Base-by-base conservation (phyloP, 768 basidiomycete species). In the Hygrocybe coccinea region DNA sequence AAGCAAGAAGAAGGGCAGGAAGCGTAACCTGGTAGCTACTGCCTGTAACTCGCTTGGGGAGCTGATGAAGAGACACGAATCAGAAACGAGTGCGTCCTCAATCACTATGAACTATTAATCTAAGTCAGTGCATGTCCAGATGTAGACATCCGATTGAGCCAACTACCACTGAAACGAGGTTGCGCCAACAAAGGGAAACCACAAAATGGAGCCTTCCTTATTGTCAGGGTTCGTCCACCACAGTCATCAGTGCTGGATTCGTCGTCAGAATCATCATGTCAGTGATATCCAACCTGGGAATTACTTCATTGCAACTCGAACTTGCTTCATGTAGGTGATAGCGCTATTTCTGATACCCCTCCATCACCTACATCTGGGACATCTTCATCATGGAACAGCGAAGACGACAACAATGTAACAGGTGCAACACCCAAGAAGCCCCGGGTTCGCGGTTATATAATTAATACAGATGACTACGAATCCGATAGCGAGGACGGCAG, bases 1-100 rank as follows among this genome's bases (percentile, higher is more conserved):
- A 43, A 82, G 78, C 64, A 89, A 86, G 74, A 80, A 83, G 67
- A 86, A 83, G 65, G 66, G 71, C 22, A 83, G 80, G 62, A 83
- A 76, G 62, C 75, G 77, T 1, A 76, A 69, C 37, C 71, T 86
- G 3, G 78, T 88, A 0, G 87, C 81, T 0, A 76, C 71, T 0
- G 73, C 78, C 0, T 68, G 70, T 8, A 73, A 81, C 60, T 73
- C 81, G 1, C 64, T 89, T 1, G 75, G 74, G 4, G 86, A 86
- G 37, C 64, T 85, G 38, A 51, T 76, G 36, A 80, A 75, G 58
- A 78, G 71, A 60, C 79, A 82, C 51, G 78, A 75, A 11, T 58
- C 61, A 11, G 76, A 76, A 9, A 67, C 68, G 17, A 74, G 83
- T 84, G 55, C 59, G 78, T 70, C 15, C 52, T 21, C 6, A 15